phyloP scores from a whole-genome alignment of 2,329 filamentous ascomycete genomes.

The Exophiala mesophila region DNA sequence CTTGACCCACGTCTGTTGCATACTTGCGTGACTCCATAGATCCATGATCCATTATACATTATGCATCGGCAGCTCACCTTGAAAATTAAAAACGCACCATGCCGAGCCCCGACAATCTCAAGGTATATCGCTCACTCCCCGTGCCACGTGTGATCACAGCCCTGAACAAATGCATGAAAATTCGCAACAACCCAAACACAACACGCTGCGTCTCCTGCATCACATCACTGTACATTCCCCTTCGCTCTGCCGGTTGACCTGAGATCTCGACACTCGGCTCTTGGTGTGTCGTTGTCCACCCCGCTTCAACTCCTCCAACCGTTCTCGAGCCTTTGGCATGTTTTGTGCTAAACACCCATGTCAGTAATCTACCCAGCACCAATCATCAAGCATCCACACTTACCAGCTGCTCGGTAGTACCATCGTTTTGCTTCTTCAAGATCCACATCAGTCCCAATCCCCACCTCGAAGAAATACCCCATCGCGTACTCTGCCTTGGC shows the following conservation, averaged over 20 bases:
- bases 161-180: no score
- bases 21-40: no score
- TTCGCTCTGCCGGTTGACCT: slow-evolving; percentile 77
- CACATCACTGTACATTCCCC: slow-evolving; percentile 86
- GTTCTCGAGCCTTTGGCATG: slow-evolving; percentile 86
- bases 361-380: slow-evolving; percentile 12
- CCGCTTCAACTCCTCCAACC: slow-evolving; percentile 85
- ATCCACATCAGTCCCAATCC: slow-evolving; percentile 80
- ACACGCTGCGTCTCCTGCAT: slow-evolving; percentile 26
- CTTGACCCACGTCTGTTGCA: no score
- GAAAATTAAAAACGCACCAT: no score
- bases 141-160: no score
- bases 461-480: slow-evolving; percentile 84
- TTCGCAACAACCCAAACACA: neutral
- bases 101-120: no score
- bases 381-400: slow-evolving; percentile 40
- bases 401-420: slow-evolving; percentile 96
- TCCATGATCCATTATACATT: no score
- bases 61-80: no score
- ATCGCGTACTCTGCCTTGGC: slow-evolving; percentile 97
- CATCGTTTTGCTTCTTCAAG: slow-evolving; percentile 94
- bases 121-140: no score
- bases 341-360: slow-evolving; percentile 65
- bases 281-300: slow-evolving; percentile 69
- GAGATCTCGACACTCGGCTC: slow-evolving; percentile 73